Base-by-base conservation (phyloP, 106 monocot species). In the Hemerocallis citrina region DNA sequence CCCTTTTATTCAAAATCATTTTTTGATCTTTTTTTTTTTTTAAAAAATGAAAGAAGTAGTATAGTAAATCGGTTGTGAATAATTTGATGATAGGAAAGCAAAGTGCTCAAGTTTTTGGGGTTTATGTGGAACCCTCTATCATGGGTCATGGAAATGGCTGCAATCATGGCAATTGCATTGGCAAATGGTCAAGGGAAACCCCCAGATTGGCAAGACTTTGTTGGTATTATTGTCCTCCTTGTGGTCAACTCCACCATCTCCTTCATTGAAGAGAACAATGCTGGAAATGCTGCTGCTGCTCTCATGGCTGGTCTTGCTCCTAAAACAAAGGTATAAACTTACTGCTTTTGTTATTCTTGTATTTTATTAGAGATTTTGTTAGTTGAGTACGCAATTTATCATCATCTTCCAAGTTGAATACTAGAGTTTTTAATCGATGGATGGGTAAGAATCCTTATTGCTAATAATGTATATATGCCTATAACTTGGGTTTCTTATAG, bases 51-150 rank as follows among this genome's bases (percentile, higher is more conserved):
- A 38, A 6, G 7, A 5, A 6, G 5, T 6, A 6, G 11, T 38
- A 52, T 24, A 52, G 10, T 22, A 24, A 52, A 23, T 52, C 22
- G 4, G 6, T 24, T 34, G 7, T 25, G 39, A 40, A 39, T 13
- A 20, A 12, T 59, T 35, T 59, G 0, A 23, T 14, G 39, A 70
- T 71, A 80, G 88, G 93, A 93, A 54, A 89, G 81, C 85, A 93
- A 93, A 48, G 15, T 93, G 24, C 82, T 93, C 54, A 93, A 93
- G 61, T 93, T 93, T 68, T 61, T 93, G 33, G 93, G 93, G 16
- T 93, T 93, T 60, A 93, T 93, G 93, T 93, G 93, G 89, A 93
- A 93, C 36, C 93, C 93, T 3, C 79, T 93, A n/a, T 93, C 93
- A 49, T 93, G 93, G 93, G 93, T 93, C 46, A 93, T 89, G 93